Conservation (phyloP, 1,284 basidiomycete genomes). For the Tilletia walkeri region DNA sequence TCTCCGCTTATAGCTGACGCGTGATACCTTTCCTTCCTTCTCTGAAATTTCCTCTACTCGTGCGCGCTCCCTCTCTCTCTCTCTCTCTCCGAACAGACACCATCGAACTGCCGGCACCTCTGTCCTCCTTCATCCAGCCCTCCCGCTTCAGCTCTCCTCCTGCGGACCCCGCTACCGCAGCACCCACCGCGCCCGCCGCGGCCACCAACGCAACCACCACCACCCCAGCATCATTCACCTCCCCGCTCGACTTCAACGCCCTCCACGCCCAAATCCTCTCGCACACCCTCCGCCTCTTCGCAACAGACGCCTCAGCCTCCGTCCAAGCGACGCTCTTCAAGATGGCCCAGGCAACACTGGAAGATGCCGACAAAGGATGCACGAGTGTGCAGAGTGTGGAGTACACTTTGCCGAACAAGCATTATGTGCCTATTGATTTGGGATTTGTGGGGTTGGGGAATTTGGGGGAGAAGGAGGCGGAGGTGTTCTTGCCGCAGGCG, state of each 20-base stretch:
- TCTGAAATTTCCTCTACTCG: not conserved
- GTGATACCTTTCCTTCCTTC: not conserved
- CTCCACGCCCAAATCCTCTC: constrained; percentile 64
- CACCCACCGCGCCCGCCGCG: not conserved
- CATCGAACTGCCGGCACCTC: constrained; percentile 60
- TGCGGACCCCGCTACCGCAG: not conserved
- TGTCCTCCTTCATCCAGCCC: constrained; percentile 61
- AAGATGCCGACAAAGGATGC: constrained; percentile 61
- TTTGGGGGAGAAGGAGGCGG: constrained; percentile 43
- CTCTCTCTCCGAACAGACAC: constrained; percentile 63
- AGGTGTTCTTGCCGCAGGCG: constrained; percentile 46
- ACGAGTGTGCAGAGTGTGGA: constrained; percentile 65
- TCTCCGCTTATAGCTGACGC: constrained; percentile 55
- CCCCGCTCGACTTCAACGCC: constrained; percentile 49
- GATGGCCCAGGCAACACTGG: constrained; percentile 71
- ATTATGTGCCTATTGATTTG: constrained; percentile 50
- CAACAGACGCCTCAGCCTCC: constrained; percentile 80
- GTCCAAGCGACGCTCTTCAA: constrained; percentile 92
- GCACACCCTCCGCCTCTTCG: constrained; percentile 78
- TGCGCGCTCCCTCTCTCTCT: not conserved
- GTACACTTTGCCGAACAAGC: constrained; percentile 80
- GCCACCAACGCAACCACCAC: not conserved
- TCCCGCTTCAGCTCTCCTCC: constrained; percentile 10
- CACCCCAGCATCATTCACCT: constrained; percentile 17
- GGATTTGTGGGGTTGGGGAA: constrained; percentile 44